Conservation (phyloP, 1,284 basidiomycete species). For the Malassezia japonica region DNA sequence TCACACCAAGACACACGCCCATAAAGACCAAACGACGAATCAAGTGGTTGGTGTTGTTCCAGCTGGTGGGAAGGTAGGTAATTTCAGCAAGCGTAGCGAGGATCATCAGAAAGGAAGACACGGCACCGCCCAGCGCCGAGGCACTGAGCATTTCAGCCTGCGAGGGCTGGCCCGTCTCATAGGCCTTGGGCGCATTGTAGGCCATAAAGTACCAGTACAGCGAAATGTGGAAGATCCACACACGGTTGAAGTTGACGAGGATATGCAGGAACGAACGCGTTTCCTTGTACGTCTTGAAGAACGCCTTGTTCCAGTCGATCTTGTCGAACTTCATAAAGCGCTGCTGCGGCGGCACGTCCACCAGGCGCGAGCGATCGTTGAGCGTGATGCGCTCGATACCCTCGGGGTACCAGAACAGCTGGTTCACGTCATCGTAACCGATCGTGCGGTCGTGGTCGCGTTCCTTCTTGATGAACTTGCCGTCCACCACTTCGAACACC, state of each 20-base stretch:
- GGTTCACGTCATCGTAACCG: slow-evolving; percentile 98
- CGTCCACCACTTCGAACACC: slow-evolving; percentile 91
- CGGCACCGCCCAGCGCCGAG: slow-evolving; percentile 45
- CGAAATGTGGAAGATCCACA: slow-evolving; percentile 48
- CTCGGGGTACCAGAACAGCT: slow-evolving; percentile 99
- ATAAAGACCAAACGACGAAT: slow-evolving; percentile 43
- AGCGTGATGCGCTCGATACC: slow-evolving; percentile 86
- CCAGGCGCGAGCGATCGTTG: slow-evolving; percentile 66
- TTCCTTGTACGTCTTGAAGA: slow-evolving; percentile 49
- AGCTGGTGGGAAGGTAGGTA: slow-evolving; percentile 45
- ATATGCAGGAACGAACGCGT: slow-evolving; percentile 46
- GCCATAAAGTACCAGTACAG: slow-evolving; percentile 48
- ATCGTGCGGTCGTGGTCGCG: slow-evolving; percentile 89
- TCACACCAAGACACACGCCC: slow-evolving; percentile 41
- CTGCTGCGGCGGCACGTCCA: slow-evolving; percentile 46
- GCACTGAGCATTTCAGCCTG: slow-evolving; percentile 38
- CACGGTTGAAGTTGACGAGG: slow-evolving; percentile 49
- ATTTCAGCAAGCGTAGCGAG: slow-evolving; percentile 45
- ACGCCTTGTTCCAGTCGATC: slow-evolving; percentile 47
- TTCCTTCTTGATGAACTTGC: slow-evolving; percentile 82
- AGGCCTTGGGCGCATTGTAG: slow-evolving; percentile 81
- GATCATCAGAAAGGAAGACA: slow-evolving; percentile 45
- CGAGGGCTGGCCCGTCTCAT: slow-evolving; percentile 52
- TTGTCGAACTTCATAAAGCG: slow-evolving; percentile 50
- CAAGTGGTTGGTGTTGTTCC: slow-evolving; percentile 48